These are phyloP conservation scores for Stromatinia cepivora DNA, from an alignment of 2,329 filamentous ascomycete genomes.

Conservation along the genomic window DNA sequence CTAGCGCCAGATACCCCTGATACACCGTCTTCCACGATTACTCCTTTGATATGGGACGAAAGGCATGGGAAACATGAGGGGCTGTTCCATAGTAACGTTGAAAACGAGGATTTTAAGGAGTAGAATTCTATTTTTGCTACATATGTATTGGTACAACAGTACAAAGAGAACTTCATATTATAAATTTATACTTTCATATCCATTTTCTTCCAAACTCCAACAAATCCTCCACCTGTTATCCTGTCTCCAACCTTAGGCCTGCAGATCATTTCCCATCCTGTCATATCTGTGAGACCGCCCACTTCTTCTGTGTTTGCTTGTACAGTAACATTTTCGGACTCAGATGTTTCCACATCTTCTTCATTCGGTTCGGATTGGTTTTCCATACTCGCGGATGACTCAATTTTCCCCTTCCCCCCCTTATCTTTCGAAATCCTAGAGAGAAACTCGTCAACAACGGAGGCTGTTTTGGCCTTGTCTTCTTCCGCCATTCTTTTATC, in stretches of 20 bases:
- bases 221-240: conserved; percentile 52
- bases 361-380: conserved; percentile 4
- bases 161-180: background rate
- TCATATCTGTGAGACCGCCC: conserved; percentile 1
- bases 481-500: conserved; percentile 2
- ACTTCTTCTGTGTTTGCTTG: background rate
- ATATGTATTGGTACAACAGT: background rate
- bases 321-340: background rate
- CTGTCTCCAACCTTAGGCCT: conserved; percentile 51
- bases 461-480: background rate
- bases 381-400: background rate
- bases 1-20: background rate
- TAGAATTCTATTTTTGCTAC: background rate
- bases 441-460: background rate
- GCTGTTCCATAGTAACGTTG: background rate
- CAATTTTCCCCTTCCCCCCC: background rate
- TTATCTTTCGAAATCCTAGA: background rate
- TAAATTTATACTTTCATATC: conserved; percentile 5
- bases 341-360: background rate
- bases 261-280: conserved; percentile 50
- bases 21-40: background rate
- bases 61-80: background rate
- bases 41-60: background rate
- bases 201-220: conserved; percentile 46
- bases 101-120: background rate